Evolutionary conservation across 129 eudicot genomes (phyloP), one percentile per base, ranked within the genome.

Genomic region (Mikania micrantha): DNA sequence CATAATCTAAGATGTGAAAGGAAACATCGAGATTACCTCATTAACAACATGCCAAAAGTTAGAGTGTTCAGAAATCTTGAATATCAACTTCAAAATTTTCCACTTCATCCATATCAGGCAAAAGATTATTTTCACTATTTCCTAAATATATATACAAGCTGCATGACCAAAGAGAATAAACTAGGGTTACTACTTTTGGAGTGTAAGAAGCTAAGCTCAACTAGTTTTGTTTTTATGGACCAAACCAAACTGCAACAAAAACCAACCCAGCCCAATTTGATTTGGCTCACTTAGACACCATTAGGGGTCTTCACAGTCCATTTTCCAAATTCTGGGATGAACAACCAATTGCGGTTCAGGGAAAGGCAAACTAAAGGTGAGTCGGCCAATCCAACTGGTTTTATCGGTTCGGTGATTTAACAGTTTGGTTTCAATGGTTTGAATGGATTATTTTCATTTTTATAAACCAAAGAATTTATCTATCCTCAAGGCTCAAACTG

Each of bases 101-200:
- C 74, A 76, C 70, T 60, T 39, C 75, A 50, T 60, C 80, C 53
- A 59, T 34, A 49, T 25, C 42, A 67, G 79, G 69, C 69, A 67
- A 25, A n/a, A 60, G 12, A 67, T 67, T 67, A 68, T 68, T 75
- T 67, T 28, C 58, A 12, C 69, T 68, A 45, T 6, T 27, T 48
- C 61, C 20, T 72, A 8, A 16, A 59, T 68, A 76, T 27, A 27
- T 49, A 69, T 65, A 68, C n/a, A 31, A 60, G n/a, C 80, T 76
- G 80, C 75, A 69, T 60, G 29, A 32, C 44, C 70, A 60, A 60
- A 3, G 17, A 56, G 19, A 11, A 21, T 35, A 45, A 56, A 17
- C 5, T 7, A 38, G 12, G 15, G 35, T 45, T n/a, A 24, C n/a
- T 12, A 13, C 20, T 64, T 39, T 6, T 39, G 52, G 21, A 40